phyloP scores from a whole-genome alignment of 345 rosid genomes.

The Citrus australasica region DNA sequence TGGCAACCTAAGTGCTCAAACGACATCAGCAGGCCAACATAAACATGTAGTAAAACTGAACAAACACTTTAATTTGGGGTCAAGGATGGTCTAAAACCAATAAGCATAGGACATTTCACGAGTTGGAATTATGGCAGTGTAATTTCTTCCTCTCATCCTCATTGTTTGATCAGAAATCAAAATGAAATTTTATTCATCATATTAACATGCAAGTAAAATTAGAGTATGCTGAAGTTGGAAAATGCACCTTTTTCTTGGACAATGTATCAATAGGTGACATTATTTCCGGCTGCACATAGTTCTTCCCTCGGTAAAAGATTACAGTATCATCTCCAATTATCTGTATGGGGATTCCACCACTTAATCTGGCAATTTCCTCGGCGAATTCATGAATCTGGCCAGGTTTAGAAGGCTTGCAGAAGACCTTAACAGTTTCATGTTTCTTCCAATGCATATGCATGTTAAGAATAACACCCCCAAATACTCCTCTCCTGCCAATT shows the following conservation, averaged over 20 bases:
- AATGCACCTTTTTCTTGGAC: slow-evolving; percentile 70
- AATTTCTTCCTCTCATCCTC: background rate
- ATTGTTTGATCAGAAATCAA: background rate
- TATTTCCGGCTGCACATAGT: slow-evolving; percentile 51
- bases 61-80: background rate
- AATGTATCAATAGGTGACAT: slow-evolving; percentile 90
- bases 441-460: slow-evolving; percentile 68
- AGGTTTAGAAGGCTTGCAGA: slow-evolving; percentile 78
- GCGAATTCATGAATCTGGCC: slow-evolving; percentile 29
- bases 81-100: background rate
- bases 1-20: background rate
- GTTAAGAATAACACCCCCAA: slow-evolving; percentile 90
- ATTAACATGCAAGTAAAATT: background rate
- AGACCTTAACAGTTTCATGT: slow-evolving; percentile 72
- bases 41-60: background rate
- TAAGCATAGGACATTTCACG: background rate
- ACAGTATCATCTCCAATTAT: slow-evolving; percentile 66
- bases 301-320: slow-evolving; percentile 16
- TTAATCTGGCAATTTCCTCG: slow-evolving; percentile 8
- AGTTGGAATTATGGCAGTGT: background rate
- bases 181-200: background rate
- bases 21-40: background rate
- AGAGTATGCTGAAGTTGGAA: background rate
- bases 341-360: slow-evolving; percentile 52
- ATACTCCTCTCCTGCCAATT: slow-evolving; percentile 76